Conservation (phyloP, 2,329 filamentous ascomycete species). For the Fusarium graminum region DNA sequence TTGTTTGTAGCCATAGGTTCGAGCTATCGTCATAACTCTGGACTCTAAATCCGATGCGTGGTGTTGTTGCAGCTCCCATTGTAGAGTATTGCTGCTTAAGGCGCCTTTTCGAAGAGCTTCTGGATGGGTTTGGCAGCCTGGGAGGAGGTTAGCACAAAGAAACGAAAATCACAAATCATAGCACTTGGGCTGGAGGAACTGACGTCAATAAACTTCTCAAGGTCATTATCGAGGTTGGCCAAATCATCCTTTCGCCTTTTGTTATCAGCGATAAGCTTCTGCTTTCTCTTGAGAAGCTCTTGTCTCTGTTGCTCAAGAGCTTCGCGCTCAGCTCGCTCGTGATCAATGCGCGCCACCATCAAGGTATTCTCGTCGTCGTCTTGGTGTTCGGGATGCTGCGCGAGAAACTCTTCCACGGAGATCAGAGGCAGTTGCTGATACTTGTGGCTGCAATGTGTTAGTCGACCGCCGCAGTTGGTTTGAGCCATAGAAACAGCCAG, state of each 20-base stretch:
- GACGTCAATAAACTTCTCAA: constrained; percentile 94
- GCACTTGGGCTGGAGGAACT: constrained; percentile 51
- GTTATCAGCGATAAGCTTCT: constrained; percentile 77
- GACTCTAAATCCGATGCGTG: not conserved
- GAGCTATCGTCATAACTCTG: not conserved
- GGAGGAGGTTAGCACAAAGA: constrained; percentile 34
- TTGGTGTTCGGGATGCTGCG: constrained; percentile 79
- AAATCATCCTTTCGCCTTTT: constrained; percentile 95
- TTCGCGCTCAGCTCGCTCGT: constrained; percentile 88
- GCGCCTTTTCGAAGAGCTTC: constrained; percentile 76
- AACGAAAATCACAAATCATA: not conserved
- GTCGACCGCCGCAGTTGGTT: not conserved
- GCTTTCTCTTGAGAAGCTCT: constrained; percentile 76
- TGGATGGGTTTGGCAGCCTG: constrained; percentile 90
- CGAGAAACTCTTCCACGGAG: constrained; percentile 84
- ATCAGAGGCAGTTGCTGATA: constrained; percentile 89
- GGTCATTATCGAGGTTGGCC: constrained; percentile 88
- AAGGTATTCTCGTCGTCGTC: constrained; percentile 80
- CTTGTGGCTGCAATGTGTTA: constrained; percentile 74
- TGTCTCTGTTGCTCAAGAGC: constrained; percentile 86
- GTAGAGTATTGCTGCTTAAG: constrained; percentile 47
- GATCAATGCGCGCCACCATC: constrained; percentile 90
- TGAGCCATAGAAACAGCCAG: not conserved
- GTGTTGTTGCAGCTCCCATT: not conserved
- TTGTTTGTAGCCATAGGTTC: not conserved